Evolutionary conservation across 345 rosid species (phyloP).

Genomic region (Garcia nutans): DNA sequence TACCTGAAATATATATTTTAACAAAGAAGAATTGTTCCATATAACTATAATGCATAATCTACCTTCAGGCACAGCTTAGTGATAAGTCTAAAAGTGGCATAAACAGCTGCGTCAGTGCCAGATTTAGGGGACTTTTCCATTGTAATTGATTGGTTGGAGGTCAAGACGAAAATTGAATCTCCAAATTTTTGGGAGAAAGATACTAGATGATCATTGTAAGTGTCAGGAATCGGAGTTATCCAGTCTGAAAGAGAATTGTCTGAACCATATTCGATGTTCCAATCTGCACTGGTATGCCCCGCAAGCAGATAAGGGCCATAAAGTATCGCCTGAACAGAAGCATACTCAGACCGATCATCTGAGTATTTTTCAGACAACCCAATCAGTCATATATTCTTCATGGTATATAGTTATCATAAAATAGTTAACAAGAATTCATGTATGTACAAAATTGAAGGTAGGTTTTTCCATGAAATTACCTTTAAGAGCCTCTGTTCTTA

Average conservation of each 20-base stretch:
- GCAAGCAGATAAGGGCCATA: constrained; percentile 87
- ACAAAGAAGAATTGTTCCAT: too few relatives aligned
- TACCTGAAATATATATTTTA: too few relatives aligned
- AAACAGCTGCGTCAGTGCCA: constrained; percentile 60
- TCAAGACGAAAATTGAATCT: constrained; percentile 43
- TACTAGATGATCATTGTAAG: constrained; percentile 49
- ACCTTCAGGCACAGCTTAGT: too few relatives aligned
- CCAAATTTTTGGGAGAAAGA: constrained; percentile 63
- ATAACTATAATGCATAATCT: too few relatives aligned
- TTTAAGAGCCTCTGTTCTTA: constrained; percentile 68
- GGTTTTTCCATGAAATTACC: constrained; percentile 40
- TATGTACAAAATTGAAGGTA: too few relatives aligned
- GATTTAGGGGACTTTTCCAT: constrained; percentile 50
- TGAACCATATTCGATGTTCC: constrained; percentile 58
- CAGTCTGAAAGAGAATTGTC: constrained; percentile 42
- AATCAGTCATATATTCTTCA: neutral
- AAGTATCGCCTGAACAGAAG: constrained; percentile 77
- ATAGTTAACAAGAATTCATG: neutral
- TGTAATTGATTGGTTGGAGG: constrained; percentile 57
- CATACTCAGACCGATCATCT: constrained; percentile 73
- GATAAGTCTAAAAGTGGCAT: constrained; percentile 64
- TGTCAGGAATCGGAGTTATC: constrained; percentile 56
- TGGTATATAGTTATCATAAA: neutral
- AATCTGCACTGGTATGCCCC: constrained; percentile 61
- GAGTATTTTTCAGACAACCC: constrained; percentile 16